phyloP scores from a whole-genome alignment of 1,284 basidiomycete genomes.

The Sphaerobolus stellatus region DNA sequence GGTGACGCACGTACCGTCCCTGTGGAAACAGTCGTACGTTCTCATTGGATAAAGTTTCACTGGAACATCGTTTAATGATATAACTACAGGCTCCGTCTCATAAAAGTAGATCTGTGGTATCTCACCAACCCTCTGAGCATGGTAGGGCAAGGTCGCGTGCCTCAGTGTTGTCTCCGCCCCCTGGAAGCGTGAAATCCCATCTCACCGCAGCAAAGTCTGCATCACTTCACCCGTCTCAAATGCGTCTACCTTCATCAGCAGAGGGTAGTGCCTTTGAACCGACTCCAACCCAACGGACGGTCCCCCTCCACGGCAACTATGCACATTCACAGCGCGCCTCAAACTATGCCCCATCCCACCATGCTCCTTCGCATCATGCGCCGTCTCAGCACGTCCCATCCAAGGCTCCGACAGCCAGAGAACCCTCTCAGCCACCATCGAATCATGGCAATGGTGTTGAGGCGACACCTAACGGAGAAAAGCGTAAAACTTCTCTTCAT shows the following conservation, averaged over 20 bases:
- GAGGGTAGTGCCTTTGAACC: not conserved
- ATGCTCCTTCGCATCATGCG: conserved; percentile 7
- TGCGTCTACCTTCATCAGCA: conserved; percentile 3
- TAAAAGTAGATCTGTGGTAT: conserved; percentile 9
- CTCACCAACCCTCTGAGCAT: conserved; percentile 6
- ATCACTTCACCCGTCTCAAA: conserved; percentile 11
- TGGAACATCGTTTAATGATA: not conserved
- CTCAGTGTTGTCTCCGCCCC: conserved; percentile 11
- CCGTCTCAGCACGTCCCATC: conserved; percentile 12
- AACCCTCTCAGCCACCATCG: conserved; percentile 22
- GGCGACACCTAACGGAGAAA: not conserved
- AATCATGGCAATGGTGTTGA: not conserved
- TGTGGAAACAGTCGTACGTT: conserved; percentile 10
- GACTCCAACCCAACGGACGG: conserved; percentile 9
- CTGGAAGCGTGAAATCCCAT: conserved; percentile 11
- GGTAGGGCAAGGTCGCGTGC: conserved; percentile 5
- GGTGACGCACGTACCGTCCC: conserved; percentile 10
- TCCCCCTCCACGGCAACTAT: conserved; percentile 5
- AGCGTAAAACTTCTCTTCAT: not conserved
- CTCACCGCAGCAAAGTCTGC: not conserved
- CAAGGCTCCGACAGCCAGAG: conserved; percentile 23
- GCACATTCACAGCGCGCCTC: conserved; percentile 2
- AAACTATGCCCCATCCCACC: conserved; percentile 1
- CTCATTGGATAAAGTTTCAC: not conserved
- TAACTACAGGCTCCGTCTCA: conserved; percentile 7